Conservation (phyloP, 2,329 filamentous ascomycete genomes). For the Epichloe bromicola region DNA sequence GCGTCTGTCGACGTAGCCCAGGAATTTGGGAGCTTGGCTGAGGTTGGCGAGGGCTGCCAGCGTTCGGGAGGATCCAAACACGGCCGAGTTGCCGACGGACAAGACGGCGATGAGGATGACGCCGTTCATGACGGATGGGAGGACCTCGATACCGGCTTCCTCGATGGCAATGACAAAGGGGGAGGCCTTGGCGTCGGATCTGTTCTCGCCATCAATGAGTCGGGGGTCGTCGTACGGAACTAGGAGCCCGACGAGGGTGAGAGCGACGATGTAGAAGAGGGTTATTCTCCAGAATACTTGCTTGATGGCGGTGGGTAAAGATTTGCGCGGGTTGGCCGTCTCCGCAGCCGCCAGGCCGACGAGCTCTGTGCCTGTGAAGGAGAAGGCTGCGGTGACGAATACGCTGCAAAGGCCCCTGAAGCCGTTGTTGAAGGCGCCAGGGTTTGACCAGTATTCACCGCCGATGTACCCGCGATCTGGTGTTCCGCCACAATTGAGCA, state of each 20-base stretch:
- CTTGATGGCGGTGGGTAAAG: conserved; percentile 75
- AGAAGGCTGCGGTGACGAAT: conserved; percentile 64
- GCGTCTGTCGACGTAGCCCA: conserved; percentile 71
- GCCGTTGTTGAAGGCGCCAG: conserved; percentile 74
- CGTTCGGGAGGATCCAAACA: conserved; percentile 84
- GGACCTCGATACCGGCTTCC: conserved; percentile 65
- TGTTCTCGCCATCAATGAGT: conserved; percentile 43
- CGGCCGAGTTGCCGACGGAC: conserved; percentile 81
- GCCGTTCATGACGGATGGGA: conserved; percentile 87
- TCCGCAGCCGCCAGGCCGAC: conserved; percentile 68
- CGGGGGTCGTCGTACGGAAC: conserved; percentile 58
- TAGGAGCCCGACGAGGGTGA: conserved; percentile 69
- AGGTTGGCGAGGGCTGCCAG: conserved; percentile 83
- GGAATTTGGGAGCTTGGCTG: conserved; percentile 61
- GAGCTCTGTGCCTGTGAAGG: conserved; percentile 64
- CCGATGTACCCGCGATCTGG: conserved; percentile 67
- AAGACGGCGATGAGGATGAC: conserved; percentile 85
- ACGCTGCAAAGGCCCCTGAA: conserved; percentile 74
- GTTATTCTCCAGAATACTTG: conserved; percentile 93
- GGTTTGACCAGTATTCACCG: conserved; percentile 59
- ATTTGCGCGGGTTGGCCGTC: conserved; percentile 66
- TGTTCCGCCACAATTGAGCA: conserved; percentile 73
- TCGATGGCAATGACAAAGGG: conserved; percentile 90
- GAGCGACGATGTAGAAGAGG: conserved; percentile 76
- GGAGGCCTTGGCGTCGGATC: conserved; percentile 60